Conservation (phyloP, 2,329 filamentous ascomycete species). For the Arachnomyces sp. region DNA sequence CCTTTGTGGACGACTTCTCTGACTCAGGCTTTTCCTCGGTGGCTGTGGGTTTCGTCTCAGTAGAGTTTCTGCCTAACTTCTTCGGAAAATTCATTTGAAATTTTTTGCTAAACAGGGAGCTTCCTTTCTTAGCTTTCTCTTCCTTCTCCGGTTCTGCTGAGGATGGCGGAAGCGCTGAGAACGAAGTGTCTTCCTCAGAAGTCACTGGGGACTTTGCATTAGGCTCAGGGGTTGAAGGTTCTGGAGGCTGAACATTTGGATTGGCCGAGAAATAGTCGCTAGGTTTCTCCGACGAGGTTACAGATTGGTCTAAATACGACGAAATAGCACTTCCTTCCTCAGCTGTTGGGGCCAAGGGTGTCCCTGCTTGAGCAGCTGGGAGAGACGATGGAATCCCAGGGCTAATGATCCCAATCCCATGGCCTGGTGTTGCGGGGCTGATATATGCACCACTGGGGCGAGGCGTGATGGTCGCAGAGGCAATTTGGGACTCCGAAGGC, state of each 20-base stretch:
- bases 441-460: constrained; percentile 54
- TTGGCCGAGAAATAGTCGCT: constrained; percentile 72
- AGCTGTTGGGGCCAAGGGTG: constrained; percentile 20
- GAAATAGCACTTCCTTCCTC: constrained; percentile 15
- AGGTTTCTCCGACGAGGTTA: constrained; percentile 50
- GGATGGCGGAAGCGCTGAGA: constrained; percentile 42
- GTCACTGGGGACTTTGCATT: constrained; percentile 42
- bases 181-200: constrained; percentile 36
- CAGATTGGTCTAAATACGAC: no score
- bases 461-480: constrained; percentile 47
- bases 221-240: constrained; percentile 13
- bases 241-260: constrained; percentile 43
- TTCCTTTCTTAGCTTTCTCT: constrained; percentile 53
- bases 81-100: constrained; percentile 73
- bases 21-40: constrained; percentile 64
- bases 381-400: constrained; percentile 36
- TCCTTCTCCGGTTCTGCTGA: constrained; percentile 53
- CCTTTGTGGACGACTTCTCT: constrained; percentile 45
- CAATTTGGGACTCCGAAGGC: constrained; percentile 1
- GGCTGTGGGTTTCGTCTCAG: constrained; percentile 62
- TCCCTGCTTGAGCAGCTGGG: constrained; percentile 15
- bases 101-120: constrained; percentile 69
- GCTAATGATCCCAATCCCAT: constrained; percentile 71
- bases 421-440: constrained; percentile 62
- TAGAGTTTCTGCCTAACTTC: constrained; percentile 61